Conservation (phyloP, 1,284 basidiomycete genomes). For the Ustilago trichophora region DNA sequence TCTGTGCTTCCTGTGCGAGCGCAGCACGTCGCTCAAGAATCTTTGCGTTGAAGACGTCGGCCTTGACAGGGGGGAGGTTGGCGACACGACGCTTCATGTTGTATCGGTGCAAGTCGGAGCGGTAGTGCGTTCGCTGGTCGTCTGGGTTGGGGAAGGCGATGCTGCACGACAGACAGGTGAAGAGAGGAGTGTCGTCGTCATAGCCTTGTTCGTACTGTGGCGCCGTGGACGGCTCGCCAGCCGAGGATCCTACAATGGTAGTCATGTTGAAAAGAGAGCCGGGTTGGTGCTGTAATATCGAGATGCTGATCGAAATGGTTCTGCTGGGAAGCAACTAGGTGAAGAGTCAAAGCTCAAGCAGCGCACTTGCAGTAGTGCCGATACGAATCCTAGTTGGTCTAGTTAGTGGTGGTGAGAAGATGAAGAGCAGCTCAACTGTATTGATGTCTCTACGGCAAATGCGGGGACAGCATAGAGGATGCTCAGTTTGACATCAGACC, state of each 20-base stretch:
- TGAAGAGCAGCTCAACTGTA: background rate
- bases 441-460: background rate
- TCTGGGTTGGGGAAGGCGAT: slow-evolving; percentile 86
- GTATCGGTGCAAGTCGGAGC: slow-evolving; percentile 94
- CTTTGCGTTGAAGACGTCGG: slow-evolving; percentile 85
- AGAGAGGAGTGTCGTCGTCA: slow-evolving; percentile 53
- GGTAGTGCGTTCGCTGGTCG: slow-evolving; percentile 90
- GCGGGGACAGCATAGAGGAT: slow-evolving; percentile 8
- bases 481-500: slow-evolving; percentile 14
- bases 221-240: slow-evolving; percentile 26
- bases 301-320: too few relatives aligned
- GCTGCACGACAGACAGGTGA: slow-evolving; percentile 89
- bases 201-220: slow-evolving; percentile 33
- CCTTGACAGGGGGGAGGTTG: slow-evolving; percentile 84
- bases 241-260: slow-evolving; percentile 28
- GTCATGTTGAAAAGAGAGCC: slow-evolving; percentile 18
- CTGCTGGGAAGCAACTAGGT: too few relatives aligned
- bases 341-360: too few relatives aligned
- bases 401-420: background rate
- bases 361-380: background rate
- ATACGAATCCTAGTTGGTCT: background rate
- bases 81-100: slow-evolving; percentile 98
- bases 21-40: slow-evolving; percentile 70
- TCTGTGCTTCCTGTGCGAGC: slow-evolving; percentile 30
- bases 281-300: background rate